These are phyloP conservation scores for Parascedosporium putredinis DNA, from an alignment of 2,329 filamentous ascomycete species.

Conservation along the genomic window DNA sequence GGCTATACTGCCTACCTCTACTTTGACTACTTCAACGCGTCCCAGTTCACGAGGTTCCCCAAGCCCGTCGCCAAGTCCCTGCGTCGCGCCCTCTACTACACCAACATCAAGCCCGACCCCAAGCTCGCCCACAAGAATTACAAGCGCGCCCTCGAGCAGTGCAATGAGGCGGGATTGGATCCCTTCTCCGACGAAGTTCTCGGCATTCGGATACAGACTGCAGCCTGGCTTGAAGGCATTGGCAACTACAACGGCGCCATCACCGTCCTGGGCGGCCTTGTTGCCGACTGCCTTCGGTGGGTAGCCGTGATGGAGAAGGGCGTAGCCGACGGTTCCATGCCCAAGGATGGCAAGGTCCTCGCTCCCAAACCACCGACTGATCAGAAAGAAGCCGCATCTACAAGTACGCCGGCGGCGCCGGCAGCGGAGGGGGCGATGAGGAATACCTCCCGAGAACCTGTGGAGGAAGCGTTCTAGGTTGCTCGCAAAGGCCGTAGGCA, in stretches of 20 bases:
- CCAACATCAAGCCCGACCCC: slow-evolving; percentile 64
- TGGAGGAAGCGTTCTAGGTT: slow-evolving; percentile 54
- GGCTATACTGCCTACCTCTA: slow-evolving; percentile 33
- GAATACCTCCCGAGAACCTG: slow-evolving; percentile 30
- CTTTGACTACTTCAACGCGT: slow-evolving; percentile 44
- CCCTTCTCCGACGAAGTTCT: slow-evolving; percentile 85
- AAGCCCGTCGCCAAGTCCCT: slow-evolving; percentile 66
- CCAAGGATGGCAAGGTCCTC: slow-evolving; percentile 26
- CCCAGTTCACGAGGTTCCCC: slow-evolving; percentile 49
- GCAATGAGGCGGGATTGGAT: slow-evolving; percentile 66
- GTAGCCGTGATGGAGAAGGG: slow-evolving; percentile 42
- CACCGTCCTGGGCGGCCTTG: slow-evolving; percentile 67
- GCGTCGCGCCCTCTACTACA: slow-evolving; percentile 78
- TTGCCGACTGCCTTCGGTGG: slow-evolving; percentile 57
- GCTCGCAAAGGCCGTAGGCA: slow-evolving; percentile 62
- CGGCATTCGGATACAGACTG: slow-evolving; percentile 76
- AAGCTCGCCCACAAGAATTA: slow-evolving; percentile 76
- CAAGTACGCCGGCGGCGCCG: slow-evolving; percentile 8
- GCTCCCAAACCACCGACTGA: slow-evolving; percentile 9
- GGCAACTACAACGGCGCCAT: slow-evolving; percentile 60
- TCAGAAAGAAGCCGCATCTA: not conserved
- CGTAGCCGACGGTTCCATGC: slow-evolving; percentile 34
- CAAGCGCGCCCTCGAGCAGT: slow-evolving; percentile 63
- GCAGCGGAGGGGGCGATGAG: slow-evolving; percentile 14
- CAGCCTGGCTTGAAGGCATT: slow-evolving; percentile 69